Evolutionary conservation across 2,329 filamentous ascomycete genomes (phyloP).

Genomic region (Claviceps spartinae): DNA sequence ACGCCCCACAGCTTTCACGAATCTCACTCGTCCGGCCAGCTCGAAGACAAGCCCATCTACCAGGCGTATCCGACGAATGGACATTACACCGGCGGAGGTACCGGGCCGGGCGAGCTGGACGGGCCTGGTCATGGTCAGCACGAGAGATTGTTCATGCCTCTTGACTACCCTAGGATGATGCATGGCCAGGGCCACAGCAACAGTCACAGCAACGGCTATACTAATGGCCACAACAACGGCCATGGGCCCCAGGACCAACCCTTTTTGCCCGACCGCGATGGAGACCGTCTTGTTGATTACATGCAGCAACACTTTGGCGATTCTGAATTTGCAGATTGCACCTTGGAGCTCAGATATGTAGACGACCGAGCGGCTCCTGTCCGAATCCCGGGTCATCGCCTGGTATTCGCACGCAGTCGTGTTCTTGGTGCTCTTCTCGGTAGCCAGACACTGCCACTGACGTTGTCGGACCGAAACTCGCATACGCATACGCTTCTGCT

Average conservation of each 20-base stretch:
- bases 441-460: conserved; percentile 18
- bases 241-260: conserved; percentile 16
- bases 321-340: conserved; percentile 27
- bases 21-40: conserved; percentile 41
- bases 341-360: conserved; percentile 30
- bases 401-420: conserved; percentile 40
- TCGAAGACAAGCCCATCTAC: conserved; percentile 29
- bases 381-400: conserved; percentile 38
- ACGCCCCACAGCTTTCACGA: conserved; percentile 49
- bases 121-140: conserved; percentile 15
- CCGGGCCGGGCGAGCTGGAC: conserved; percentile 17
- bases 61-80: conserved; percentile 26
- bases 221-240: conserved; percentile 5
- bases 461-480: conserved; percentile 11
- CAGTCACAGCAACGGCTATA: too few relatives aligned
- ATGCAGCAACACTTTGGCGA: conserved; percentile 23
- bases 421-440: conserved; percentile 15
- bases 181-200: conserved; percentile 8
- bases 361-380: conserved; percentile 25
- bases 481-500: conserved; percentile 24
- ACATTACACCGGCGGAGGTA: conserved; percentile 22
- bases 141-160: conserved; percentile 18
- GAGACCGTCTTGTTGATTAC: conserved; percentile 26
- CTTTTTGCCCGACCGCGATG: conserved; percentile 15
- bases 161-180: conserved; percentile 21